Percentiles rank a stretch among this genome's conserved stretches.
Conservation (phyloP, 1,284 basidiomycete genomes). For the Wallemia mellicola region DNA sequence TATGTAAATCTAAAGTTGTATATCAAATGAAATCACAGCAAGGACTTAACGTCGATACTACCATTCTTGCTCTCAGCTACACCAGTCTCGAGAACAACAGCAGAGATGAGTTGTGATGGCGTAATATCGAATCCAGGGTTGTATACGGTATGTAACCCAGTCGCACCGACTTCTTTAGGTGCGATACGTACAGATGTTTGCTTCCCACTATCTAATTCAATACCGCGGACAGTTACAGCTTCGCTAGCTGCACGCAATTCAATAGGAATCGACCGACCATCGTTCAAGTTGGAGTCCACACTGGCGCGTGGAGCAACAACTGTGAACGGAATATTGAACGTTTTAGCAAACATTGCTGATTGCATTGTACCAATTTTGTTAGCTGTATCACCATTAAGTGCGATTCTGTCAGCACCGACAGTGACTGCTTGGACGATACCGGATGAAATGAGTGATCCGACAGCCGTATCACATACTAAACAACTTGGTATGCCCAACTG, state of each 20-base stretch:
- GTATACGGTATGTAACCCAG: slow-evolving; percentile 27
- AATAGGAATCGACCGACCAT: slow-evolving; percentile 56
- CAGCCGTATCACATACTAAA: slow-evolving; percentile 91
- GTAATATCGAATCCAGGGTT: slow-evolving; percentile 87
- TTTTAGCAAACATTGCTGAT: slow-evolving; percentile 52
- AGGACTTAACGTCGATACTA: background rate
- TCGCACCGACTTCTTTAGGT: slow-evolving; percentile 23
- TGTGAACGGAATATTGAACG: slow-evolving; percentile 59
- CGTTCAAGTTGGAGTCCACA: slow-evolving; percentile 43
- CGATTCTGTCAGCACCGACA: slow-evolving; percentile 60
- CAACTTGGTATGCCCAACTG: slow-evolving; percentile 47
- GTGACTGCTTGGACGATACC: slow-evolving; percentile 55
- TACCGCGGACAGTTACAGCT: slow-evolving; percentile 55
- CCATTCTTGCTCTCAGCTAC: slow-evolving; percentile 28
- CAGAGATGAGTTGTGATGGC: slow-evolving; percentile 41
- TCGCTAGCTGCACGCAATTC: slow-evolving; percentile 62
- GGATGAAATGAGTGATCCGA: slow-evolving; percentile 67
- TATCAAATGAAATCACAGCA: background rate
- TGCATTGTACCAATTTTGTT: slow-evolving; percentile 80
- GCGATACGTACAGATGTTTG: slow-evolving; percentile 44
- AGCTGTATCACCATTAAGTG: slow-evolving; percentile 68
- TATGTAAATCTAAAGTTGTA: too few relatives aligned
- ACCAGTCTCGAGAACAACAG: slow-evolving; percentile 70
- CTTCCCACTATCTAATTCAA: slow-evolving; percentile 11
- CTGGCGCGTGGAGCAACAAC: slow-evolving; percentile 71